Evolutionary conservation across 805 yeast genomes (phyloP), one percentile per base, ranked within the genome.

Genomic region (Teunomyces kruisii): DNA sequence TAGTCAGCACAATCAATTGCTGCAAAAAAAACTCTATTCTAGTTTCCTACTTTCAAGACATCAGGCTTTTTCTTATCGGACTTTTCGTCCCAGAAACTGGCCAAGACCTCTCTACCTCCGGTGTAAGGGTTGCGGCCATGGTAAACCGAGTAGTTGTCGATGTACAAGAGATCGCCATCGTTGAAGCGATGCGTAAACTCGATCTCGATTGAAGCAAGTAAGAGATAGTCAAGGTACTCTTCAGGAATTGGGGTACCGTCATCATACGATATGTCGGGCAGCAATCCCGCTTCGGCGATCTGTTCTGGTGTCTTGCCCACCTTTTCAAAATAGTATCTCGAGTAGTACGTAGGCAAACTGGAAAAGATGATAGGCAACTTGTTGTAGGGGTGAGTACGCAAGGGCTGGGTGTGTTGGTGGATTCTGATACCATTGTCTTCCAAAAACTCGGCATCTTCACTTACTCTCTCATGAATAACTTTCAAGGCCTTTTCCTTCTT

Each of bases 101-200:
- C 63, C 31, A 57, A 40, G 14, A 57, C 48, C 14, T 46, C 52
- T 26, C 62, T 46, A 14, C 52, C 51, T 3, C 57, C 56, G 3
- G 39, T 46, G 33, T 53, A 56, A 5, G 58, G 50, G 32, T 53
- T 53, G 43, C 61, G 50, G 14, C 61, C 62, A 37, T 57, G 62
- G 33, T 55, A 56, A 6, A 51, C 54, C 17, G 49, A 51, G 40
- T 46, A 57, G 30, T 57, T 58, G 36, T 57, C 59, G 12, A 57
- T 37, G 39, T 52, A 50, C 16, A 58, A 15, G 26, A 54, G 39
- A 28, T 58, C 63, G 2, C 62, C 61, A 17, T 50, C 54, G 24
- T 43, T 50, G 30, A 50, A 57, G 13, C 37, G 36, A 40, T 58
- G 57, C 3, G 50, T 44, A 41, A 48, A 52, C 41, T 54, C 59